Percentiles rank a stretch among this genome's conserved stretches.
Evolutionary conservation across 2,329 filamentous ascomycete genomes (phyloP).

Genomic region (Botryosphaeria dothidea): DNA sequence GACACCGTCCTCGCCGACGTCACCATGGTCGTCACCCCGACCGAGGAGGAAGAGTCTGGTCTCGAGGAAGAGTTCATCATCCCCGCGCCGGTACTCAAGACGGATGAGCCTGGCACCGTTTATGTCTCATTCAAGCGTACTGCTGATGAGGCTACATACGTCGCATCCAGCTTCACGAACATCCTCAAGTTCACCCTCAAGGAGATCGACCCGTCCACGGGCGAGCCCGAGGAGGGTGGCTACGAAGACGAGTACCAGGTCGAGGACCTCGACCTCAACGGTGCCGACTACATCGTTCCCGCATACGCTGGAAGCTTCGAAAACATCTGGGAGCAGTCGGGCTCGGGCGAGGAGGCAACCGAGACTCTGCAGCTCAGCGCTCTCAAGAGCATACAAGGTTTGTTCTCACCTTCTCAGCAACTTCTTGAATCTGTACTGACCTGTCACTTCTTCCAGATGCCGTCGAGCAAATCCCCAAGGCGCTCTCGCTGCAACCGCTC

Average conservation of each 20-base stretch:
- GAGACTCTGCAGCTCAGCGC: constrained; percentile 88
- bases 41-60: constrained; percentile 72
- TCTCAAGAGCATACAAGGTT: constrained; percentile 91
- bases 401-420: constrained; percentile 35
- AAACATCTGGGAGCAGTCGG: constrained; percentile 92
- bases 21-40: constrained; percentile 74
- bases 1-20: constrained; percentile 60
- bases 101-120: constrained; percentile 86
- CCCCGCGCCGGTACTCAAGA: constrained; percentile 76
- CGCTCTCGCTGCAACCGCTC: constrained; percentile 86
- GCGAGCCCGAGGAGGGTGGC: constrained; percentile 84
- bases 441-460: constrained; percentile 62
- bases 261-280: constrained; percentile 56
- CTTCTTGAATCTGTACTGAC: background rate
- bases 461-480: constrained; percentile 83
- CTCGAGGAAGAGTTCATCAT: constrained; percentile 89
- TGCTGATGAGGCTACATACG: constrained; percentile 73
- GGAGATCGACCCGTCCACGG: constrained; percentile 94
- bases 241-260: constrained; percentile 91
- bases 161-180: constrained; percentile 83
- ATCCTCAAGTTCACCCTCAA: constrained; percentile 96
- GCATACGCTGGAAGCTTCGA: constrained; percentile 94
- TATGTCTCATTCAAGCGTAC: constrained; percentile 93
- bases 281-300: constrained; percentile 91
- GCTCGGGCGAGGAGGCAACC: constrained; percentile 83